Evolutionary conservation across 2,329 filamentous ascomycete genomes (phyloP), one percentile per base, ranked within the genome.

Genomic region (Colletotrichum spaethianum): DNA sequence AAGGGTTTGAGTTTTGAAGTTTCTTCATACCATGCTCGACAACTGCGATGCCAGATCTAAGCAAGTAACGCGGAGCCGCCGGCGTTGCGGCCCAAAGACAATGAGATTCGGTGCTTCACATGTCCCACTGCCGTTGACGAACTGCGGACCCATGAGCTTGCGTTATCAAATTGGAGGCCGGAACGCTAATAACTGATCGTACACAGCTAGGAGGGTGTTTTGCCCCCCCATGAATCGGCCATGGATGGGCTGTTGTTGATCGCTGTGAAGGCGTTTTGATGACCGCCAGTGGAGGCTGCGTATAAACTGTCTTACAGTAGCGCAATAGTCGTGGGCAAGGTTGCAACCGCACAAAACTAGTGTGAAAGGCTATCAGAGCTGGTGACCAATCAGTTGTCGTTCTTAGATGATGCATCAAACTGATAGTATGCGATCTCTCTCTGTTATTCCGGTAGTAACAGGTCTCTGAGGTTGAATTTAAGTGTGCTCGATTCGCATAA

Each of bases 381-480:
- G 26, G 26, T 4, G 48, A 11, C 68, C 63, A 71, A 71, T 68
- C 48, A 63, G n/a, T 20, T 18, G 33, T 16, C 14, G 42, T 26
- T 16, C n/a, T 16, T 38, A 44, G n/a, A 16, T n/a, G 59, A 33
- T 12, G 48, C 68, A 62, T 44, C 28, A 42, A 53, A 40, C 26
- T 50, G 36, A 44, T 31, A 55, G 20, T 12, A 33, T 28, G 52
- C n/a, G 50, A 53, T 63, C 33, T 52, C 46, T 33, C 53, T 31
- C 44, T 26, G n/a, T n/a, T n/a, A n/a, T n/a, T n/a, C n/a, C n/a
- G n/a, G n/a, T 38, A 38, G 60, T 46, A 16, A 42, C 26, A 42
- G 57, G 38, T 56, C 7, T 59, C 7, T 59, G 46, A 70, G 53
- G 66, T 40, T 65, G 52, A 48, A 42, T 61, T 40, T 57, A 61